Conservation (phyloP, 352 stramenopile species). For the Globisporangium recalcitrans region DNA sequence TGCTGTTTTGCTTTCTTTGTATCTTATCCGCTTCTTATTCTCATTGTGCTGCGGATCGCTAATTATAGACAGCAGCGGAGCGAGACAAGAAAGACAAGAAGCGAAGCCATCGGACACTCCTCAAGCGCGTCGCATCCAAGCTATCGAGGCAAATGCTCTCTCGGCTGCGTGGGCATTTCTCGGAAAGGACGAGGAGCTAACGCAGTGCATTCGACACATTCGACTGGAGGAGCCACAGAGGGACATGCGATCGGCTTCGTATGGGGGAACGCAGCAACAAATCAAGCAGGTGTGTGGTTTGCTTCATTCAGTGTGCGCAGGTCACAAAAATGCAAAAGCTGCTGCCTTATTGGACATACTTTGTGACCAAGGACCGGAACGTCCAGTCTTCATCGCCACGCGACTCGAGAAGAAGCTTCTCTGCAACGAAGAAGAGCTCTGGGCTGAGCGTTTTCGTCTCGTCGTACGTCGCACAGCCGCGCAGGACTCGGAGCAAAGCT, state of each 20-base stretch:
- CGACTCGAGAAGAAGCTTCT: slow-evolving; percentile 44
- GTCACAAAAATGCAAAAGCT: too few species aligned
- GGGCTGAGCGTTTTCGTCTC: slow-evolving; percentile 48
- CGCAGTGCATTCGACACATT: neutral
- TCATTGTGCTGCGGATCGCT: neutral
- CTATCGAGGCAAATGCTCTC: neutral
- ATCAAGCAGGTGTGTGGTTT: neutral
- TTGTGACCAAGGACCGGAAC: slow-evolving; percentile 46
- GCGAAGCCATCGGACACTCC: slow-evolving; percentile 1
- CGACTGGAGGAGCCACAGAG: neutral
- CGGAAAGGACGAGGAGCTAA: neutral
- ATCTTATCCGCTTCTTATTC: slow-evolving; percentile 4
- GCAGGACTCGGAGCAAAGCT: slow-evolving; percentile 45
- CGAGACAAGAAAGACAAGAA: neutral
- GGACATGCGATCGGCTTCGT: neutral
- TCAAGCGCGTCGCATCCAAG: too few species aligned
- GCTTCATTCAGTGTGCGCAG: neutral
- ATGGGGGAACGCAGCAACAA: neutral
- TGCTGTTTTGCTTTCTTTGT: neutral
- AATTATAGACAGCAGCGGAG: neutral
- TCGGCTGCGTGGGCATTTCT: neutral
- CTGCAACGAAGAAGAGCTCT: slow-evolving; percentile 33
- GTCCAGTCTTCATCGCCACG: slow-evolving; percentile 45
- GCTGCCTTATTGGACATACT: neutral
- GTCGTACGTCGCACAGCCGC: slow-evolving; percentile 63